Base-by-base conservation (phyloP, 2,329 filamentous ascomycete species). In the Immersiporthe knoxdaviesiana region DNA sequence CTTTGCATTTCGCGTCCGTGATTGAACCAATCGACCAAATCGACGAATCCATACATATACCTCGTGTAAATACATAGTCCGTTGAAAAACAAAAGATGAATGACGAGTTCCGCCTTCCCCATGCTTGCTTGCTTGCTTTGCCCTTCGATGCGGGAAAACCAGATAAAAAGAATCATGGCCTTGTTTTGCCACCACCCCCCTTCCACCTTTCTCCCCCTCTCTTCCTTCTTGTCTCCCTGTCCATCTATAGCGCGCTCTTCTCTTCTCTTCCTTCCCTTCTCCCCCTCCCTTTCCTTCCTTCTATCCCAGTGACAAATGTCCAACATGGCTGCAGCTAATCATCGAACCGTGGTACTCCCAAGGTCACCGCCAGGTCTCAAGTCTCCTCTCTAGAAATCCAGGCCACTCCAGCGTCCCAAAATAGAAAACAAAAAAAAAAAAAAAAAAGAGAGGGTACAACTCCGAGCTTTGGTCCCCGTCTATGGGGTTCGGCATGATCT, bases 61-160 rank as follows among this genome's bases (percentile, higher is more conserved):
- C 64, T 69, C 67, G 60, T 71, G 67, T 35, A 62, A 62, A 65
- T 69, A 67, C 64, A 64, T 65, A 52, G 67, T 67, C 64, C 44
- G 44, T 69, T 50, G 67, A 66, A 35, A 35, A 41, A 44, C 30
- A 69, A 66, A 41, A 44, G 37, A 71, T 56, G 67, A 58, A 65
- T 47, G 44, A 47, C 18, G 41, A n/a, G 32, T 50, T 58, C n/a
- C 10, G 18, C 59, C 8, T 63, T 47, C n/a, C 44, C 67, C 58
- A 54, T 59, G 50, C 63, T 62, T 41, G 39, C 63, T 63, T 62
- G 24, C 54, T 63, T 37, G 67, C 59, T 24, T 39, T 39, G 37
- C 35, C 59, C 39, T 44, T 11, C 61, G 47, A 69, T 67, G 67
- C 67, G 44, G 66, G 60, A 65, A 65, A 24, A 56, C 35, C 68